Base-by-base conservation (phyloP, 352 stramenopile species). In the Pythium folliculosum region DNA sequence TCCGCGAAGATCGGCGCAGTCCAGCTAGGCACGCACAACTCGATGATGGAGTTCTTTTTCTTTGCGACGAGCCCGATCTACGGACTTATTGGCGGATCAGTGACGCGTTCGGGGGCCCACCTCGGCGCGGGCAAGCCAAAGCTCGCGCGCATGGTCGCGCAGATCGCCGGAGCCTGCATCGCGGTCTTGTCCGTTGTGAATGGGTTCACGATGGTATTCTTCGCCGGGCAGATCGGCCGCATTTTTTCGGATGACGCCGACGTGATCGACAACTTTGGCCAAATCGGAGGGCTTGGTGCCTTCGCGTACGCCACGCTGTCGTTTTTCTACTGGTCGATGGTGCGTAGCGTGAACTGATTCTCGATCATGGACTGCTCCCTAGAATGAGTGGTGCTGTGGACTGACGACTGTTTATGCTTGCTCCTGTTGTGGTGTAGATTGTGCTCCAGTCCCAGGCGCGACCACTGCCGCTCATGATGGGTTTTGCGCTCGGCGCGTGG, bases 31-130 rank as follows among this genome's bases (percentile, higher is more conserved):
- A 78, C 88, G 17, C 84, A 96, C 69, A 93, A 88, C 65, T 79
- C 85, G 17, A 95, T 94, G 86, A 89, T 95, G 75, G 87, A 94
- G 70, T 69, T 94, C 30, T 91, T 95, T 70, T 89, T 89, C 70
- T 89, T 96, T 66, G 76, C 86, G 40, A 91, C 84, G n/a, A 99
- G 70, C 77, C 83, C 81, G 9, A 85, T 94, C 38, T 96, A 89
- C 67, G 83, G 87, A 8, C 66, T 94, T 1, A 80, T 88, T 16
- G 81, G 76, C 48, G 81, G 71, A 17, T 77, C 83, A 3, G 83
- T 92, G 22, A 88, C 78, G 35, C 86, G 81, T 35, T 88, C 90
- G 48, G 84, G 77, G 12, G 78, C 65, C 21, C 79, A 94, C 55
- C 59, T 96, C 19, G 89, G 87, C 0, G 78, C 80, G 1, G 72